A percentile compares a stretch with the other conserved stretches of the same genome.
These are phyloP conservation scores for Hypholoma sublateritium DNA, from an alignment of 768 basidiomycete species.

Conservation along the genomic window DNA sequence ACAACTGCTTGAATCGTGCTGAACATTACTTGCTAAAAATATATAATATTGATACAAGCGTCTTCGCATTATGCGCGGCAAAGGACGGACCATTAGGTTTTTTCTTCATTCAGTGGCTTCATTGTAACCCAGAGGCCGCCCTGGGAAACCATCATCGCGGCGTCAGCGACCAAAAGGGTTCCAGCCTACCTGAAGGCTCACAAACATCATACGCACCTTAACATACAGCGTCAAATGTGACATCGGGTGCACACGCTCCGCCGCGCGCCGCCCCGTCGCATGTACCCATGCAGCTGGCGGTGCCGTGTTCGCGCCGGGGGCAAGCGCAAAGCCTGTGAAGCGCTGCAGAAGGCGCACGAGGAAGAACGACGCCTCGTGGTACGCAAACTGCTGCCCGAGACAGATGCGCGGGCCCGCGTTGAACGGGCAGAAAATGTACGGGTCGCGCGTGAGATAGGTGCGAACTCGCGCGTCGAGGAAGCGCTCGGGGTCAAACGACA, in stretches of 20 bases:
- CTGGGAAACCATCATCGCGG: slow-evolving; percentile 17
- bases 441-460: slow-evolving; percentile 54
- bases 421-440: slow-evolving; percentile 71
- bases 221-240: slow-evolving; percentile 44
- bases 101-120: slow-evolving; percentile 14
- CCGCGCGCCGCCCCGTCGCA: slow-evolving; percentile 27
- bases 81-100: neutral
- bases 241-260: slow-evolving; percentile 40
- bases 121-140: slow-evolving; percentile 46
- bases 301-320: slow-evolving; percentile 5
- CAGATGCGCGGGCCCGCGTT: slow-evolving; percentile 69
- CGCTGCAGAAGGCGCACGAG: slow-evolving; percentile 51
- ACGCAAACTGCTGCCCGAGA: slow-evolving; percentile 58
- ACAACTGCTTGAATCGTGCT: too few relatives aligned
- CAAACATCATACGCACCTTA: slow-evolving; percentile 28
- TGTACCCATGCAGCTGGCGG: slow-evolving; percentile 22
- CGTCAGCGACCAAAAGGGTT: neutral
- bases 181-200: neutral
- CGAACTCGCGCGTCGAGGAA: slow-evolving; percentile 59
- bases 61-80: too few relatives aligned
- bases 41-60: too few relatives aligned
- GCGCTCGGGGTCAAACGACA: slow-evolving; percentile 62
- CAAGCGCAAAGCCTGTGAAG: slow-evolving; percentile 31
- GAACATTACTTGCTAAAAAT: too few relatives aligned
- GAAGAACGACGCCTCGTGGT: slow-evolving; percentile 63